Base-by-base conservation (phyloP, 2,329 filamentous ascomycete genomes). In the Pyricularia pennisetigena region DNA sequence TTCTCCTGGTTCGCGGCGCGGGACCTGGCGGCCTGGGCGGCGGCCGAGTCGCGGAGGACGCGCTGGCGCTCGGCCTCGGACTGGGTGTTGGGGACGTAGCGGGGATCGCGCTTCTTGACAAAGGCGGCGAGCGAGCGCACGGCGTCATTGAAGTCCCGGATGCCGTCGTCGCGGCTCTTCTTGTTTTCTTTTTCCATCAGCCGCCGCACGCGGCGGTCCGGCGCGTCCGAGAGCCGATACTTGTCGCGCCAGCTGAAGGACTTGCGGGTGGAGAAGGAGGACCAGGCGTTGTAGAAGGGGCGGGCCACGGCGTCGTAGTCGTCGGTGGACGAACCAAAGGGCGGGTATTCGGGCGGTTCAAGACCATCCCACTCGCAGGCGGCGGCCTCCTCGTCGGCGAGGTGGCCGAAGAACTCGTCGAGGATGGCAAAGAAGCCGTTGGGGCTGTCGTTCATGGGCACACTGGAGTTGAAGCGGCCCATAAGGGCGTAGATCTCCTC, bases 151-250 rank as follows among this genome's bases (percentile, higher is more conserved):
- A 97, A 98, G 72, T 97, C 92, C 68, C 90, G 87, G 12, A 91
- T 86, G 2, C 88, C 93, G 67, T 94, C 91, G 24, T 97, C 94
- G 67, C 95, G 86, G 28, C 90, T 79, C 71, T 90, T 91, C 73
- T 89, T 91, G 77, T 99, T 99, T 76, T 97, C 94, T 78, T 97
- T 97, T 76, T 98, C 95, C 89, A 98, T 97, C 57, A 92, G 74
- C 35, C 95, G 87, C 67, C 94, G 88, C 20, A 92, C 84, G 54
- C 90, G 87, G 66, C 95, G 88, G 78, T 99, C 94, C 1, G 93
- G 93, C 1, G 93, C 94, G 73, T 97, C 93, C 0, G 90, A 90
- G 24, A 93, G 83, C 66, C 90, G 86, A 78, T 96, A 95, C 70
- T 87, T 85, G 76, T 99, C 94, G 76, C 90, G 91, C 94, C 95